Conservation (phyloP, 2,329 filamentous ascomycete species). For the Ophiocordyceps camponoti-leonardi region DNA sequence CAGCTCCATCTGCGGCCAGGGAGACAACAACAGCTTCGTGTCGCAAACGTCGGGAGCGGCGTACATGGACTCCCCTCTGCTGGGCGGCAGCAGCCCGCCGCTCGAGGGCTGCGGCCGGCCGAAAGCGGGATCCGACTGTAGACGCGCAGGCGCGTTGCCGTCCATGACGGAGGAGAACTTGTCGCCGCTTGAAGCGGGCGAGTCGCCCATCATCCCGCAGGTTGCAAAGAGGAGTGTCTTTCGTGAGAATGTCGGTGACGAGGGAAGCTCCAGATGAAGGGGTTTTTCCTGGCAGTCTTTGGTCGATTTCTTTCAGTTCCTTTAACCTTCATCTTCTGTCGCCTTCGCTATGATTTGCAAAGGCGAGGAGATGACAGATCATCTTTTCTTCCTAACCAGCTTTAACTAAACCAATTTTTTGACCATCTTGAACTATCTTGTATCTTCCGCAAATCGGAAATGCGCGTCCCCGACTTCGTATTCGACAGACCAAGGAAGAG, state of each 20-base stretch:
- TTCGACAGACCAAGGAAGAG: no score
- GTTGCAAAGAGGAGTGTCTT: slow-evolving; percentile 22
- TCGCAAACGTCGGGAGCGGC: slow-evolving; percentile 10
- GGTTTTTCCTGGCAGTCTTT: neutral
- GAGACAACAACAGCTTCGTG: slow-evolving; percentile 10
- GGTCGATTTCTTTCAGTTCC: no score
- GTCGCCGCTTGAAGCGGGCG: slow-evolving; percentile 12
- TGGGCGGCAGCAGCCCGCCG: neutral
- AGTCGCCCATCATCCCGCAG: slow-evolving; percentile 5
- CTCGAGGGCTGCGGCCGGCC: neutral
- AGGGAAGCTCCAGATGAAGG: slow-evolving; percentile 5
- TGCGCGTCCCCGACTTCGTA: no score
- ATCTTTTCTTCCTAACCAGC: no score
- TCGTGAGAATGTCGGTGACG: slow-evolving; percentile 22
- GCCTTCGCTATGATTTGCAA: no score
- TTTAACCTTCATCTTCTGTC: neutral
- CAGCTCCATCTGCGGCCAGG: slow-evolving; percentile 7
- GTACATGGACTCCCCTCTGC: slow-evolving; percentile 3
- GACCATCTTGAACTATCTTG: no score
- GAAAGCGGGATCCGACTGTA: neutral
- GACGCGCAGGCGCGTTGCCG: neutral
- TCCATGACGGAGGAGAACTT: slow-evolving; percentile 3
- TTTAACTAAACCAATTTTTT: no score
- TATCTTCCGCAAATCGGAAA: no score
- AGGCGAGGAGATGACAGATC: no score